These are phyloP conservation scores for Grigorovia humatica DNA, from an alignment of 805 yeast genomes.

Conservation along the genomic window DNA sequence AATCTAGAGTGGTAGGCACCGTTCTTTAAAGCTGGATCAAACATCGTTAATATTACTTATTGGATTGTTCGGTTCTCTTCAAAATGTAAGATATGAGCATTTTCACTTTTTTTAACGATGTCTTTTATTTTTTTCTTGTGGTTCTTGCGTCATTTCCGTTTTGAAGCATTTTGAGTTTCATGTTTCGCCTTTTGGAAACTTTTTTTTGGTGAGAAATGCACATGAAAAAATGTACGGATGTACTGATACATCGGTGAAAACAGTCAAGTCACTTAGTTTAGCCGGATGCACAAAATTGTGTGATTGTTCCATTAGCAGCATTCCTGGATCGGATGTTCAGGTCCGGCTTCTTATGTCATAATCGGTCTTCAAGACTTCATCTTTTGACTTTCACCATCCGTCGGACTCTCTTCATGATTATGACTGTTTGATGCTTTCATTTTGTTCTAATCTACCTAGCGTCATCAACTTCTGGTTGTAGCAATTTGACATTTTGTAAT, in stretches of 20 bases:
- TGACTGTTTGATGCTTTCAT: background rate
- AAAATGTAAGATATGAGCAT: background rate
- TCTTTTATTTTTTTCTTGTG: background rate
- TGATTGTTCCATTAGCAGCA: too few relatives aligned
- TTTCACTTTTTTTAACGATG: background rate
- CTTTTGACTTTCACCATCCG: too few relatives aligned
- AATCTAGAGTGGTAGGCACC: constrained; percentile 97
- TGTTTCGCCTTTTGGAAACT: background rate
- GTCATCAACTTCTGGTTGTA: constrained; percentile 10
- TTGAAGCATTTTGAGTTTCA: background rate
- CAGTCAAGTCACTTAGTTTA: too few relatives aligned
- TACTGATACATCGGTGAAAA: too few relatives aligned
- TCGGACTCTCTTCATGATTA: too few relatives aligned
- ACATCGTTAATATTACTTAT: constrained; percentile 13
- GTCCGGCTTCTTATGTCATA: too few relatives aligned
- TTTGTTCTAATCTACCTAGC: background rate
- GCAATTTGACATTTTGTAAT: constrained; percentile 10
- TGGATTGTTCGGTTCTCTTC: constrained; percentile 18
- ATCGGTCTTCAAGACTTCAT: too few relatives aligned
- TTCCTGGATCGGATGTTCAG: too few relatives aligned
- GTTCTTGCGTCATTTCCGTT: background rate
- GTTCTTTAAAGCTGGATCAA: constrained; percentile 45
- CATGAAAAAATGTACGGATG: background rate
- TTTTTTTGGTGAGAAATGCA: background rate
- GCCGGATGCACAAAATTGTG: too few relatives aligned